Evolutionary conservation across 768 basidiomycete species (phyloP).

Genomic region (Termitomyces sp.): DNA sequence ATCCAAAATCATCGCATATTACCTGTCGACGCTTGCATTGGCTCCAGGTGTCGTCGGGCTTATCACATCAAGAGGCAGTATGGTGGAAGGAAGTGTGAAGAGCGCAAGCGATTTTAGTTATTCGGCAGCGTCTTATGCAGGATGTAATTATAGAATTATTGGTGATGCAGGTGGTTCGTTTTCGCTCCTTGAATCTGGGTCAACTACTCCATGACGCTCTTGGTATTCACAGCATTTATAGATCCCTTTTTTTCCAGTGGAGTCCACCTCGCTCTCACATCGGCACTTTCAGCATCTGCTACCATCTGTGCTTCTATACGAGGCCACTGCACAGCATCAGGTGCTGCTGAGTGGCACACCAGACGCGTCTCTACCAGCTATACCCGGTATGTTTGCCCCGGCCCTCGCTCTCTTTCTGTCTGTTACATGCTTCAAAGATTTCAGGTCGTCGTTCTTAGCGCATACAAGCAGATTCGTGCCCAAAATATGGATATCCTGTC

Average conservation of each 20-base stretch:
- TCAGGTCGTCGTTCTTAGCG: constrained; percentile 65
- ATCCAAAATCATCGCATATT: constrained; percentile 31
- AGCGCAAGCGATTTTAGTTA: constrained; percentile 62
- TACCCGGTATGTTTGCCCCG: constrained; percentile 43
- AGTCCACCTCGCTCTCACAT: constrained; percentile 60
- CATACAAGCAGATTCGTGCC: constrained; percentile 66
- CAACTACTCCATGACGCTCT: neutral
- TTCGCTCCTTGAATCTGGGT: neutral
- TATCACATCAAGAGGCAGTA: constrained; percentile 30
- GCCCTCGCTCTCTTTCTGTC: neutral
- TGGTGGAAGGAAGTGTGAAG: constrained; percentile 38
- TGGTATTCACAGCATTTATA: constrained; percentile 43
- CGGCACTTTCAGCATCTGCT: constrained; percentile 50
- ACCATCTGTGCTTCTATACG: constrained; percentile 53
- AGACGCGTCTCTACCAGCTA: constrained; percentile 51
- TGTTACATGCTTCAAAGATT: constrained; percentile 33
- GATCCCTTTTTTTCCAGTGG: constrained; percentile 65
- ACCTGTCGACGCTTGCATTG: constrained; percentile 37
- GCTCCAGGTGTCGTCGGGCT: constrained; percentile 42
- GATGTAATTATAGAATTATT: constrained; percentile 49
- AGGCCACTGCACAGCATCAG: constrained; percentile 38
- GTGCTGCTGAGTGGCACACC: constrained; percentile 50
- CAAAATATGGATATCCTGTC: constrained; percentile 50
- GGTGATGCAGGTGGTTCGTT: constrained; percentile 60
- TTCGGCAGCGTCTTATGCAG: constrained; percentile 52